These are phyloP conservation scores for Gypsophila paniculata DNA, from an alignment of 179 eudicot genomes.

Conservation along the genomic window DNA sequence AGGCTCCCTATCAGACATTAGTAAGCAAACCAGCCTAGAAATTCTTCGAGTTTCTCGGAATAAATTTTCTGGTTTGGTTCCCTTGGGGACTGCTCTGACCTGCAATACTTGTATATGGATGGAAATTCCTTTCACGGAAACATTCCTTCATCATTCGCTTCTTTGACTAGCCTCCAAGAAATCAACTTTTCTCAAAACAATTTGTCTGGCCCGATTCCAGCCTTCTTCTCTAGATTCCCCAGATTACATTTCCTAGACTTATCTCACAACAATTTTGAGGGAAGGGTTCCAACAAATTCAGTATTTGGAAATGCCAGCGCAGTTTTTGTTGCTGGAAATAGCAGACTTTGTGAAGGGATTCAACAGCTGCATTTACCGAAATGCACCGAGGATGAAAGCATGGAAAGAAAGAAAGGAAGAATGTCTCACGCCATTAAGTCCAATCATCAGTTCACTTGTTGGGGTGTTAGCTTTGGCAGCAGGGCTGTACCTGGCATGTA, in stretches of 20 bases:
- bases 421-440: neutral
- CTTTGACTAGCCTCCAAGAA: neutral
- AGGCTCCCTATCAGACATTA: neutral
- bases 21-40: neutral
- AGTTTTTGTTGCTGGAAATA: conserved; percentile 7
- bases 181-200: conserved; percentile 8
- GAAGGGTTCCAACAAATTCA: conserved; percentile 4
- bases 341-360: conserved; percentile 1
- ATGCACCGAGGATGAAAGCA: neutral
- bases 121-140: neutral
- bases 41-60: neutral
- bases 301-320: conserved; percentile 8
- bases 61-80: conserved; percentile 8
- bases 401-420: neutral
- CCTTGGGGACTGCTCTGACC: neutral
- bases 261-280: conserved; percentile 16
- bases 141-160: neutral
- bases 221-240: neutral
- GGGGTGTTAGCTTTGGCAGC: neutral
- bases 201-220: neutral
- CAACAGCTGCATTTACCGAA: neutral
- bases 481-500: neutral
- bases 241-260: neutral
- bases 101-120: neutral
- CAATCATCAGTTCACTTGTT: neutral